Evolutionary conservation across 768 basidiomycete genomes (phyloP).

Genomic region (Pleurotus citrinopileatus): DNA sequence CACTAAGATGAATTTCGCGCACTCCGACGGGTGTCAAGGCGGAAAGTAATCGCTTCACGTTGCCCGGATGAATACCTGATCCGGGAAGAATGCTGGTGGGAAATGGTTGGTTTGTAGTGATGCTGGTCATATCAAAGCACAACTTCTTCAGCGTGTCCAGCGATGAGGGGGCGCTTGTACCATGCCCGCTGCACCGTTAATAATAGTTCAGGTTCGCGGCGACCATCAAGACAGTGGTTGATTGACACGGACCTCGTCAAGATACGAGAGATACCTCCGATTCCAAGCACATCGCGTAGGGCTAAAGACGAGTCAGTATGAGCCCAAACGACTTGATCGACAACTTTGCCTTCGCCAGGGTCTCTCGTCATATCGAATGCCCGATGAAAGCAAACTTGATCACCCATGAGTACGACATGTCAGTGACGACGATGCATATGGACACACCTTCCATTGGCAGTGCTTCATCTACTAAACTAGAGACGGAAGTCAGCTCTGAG

Average conservation of each 20-base stretch:
- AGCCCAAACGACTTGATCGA: not conserved
- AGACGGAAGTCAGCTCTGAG: not conserved
- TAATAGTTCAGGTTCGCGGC: slow-evolving; percentile 6
- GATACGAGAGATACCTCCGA: slow-evolving; percentile 70
- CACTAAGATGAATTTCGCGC: slow-evolving; percentile 74
- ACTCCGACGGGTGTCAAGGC: slow-evolving; percentile 54
- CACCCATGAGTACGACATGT: not conserved
- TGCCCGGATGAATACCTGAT: slow-evolving; percentile 66
- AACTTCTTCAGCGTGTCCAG: slow-evolving; percentile 39
- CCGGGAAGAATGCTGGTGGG: slow-evolving; percentile 59
- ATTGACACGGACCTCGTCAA: slow-evolving; percentile 63
- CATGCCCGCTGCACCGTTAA: slow-evolving; percentile 45
- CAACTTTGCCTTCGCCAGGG: slow-evolving; percentile 44
- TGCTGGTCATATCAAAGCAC: slow-evolving; percentile 17
- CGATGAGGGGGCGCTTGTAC: slow-evolving; percentile 37
- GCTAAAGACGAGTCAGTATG: slow-evolving; percentile 26
- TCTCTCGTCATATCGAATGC: slow-evolving; percentile 74
- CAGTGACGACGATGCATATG: not conserved
- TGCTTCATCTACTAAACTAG: slow-evolving; percentile 56
- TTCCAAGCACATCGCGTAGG: slow-evolving; percentile 44
- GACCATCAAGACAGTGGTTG: not conserved
- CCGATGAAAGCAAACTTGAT: slow-evolving; percentile 71
- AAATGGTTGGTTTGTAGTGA: not conserved
- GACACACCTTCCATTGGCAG: slow-evolving; percentile 58
- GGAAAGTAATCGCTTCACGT: slow-evolving; percentile 45